Evolutionary conservation across 176 grass and related monocot species (phyloP).

Genomic region (Cenchrus fungigraminus): DNA sequence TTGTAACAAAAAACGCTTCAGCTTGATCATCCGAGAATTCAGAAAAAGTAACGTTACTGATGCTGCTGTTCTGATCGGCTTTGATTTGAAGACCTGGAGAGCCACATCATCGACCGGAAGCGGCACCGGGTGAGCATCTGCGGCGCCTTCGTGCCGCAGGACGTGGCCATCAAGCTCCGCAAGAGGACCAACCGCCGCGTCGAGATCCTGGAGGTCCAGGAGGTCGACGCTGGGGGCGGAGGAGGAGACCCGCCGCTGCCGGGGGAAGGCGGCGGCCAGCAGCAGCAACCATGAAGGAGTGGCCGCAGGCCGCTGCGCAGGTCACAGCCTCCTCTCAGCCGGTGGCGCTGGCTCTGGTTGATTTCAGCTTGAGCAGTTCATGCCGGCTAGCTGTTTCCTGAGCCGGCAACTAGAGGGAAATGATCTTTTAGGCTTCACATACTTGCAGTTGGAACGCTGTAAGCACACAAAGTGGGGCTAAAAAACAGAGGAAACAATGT

Average conservation of each 20-base stretch:
- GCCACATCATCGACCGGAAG: slow-evolving; percentile 73
- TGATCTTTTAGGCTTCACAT: not conserved
- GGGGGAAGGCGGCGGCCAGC: not conserved
- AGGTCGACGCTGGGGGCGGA: slow-evolving; percentile 44
- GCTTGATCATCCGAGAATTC: not conserved
- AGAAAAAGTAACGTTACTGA: not conserved
- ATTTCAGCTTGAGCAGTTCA: too few relatives aligned
- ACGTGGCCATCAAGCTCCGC: slow-evolving; percentile 80
- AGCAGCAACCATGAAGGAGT: not conserved
- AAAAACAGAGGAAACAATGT: not conserved
- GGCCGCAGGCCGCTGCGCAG: not conserved
- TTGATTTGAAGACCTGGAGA: slow-evolving; percentile 57
- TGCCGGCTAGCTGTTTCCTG: too few relatives aligned
- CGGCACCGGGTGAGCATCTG: slow-evolving; percentile 58
- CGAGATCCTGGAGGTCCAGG: slow-evolving; percentile 86
- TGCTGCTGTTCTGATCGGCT: not conserved
- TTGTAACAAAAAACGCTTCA: not conserved
- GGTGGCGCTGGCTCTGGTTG: not conserved
- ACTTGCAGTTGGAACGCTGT: not conserved
- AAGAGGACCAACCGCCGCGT: slow-evolving; percentile 76
- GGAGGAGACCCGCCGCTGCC: not conserved
- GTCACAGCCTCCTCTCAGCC: not conserved
- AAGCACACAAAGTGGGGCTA: not conserved
- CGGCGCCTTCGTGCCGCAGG: slow-evolving; percentile 70
- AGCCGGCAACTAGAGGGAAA: not conserved